phyloP scores from a whole-genome alignment of 169 alveolate genomes.

The Plasmodium malariae region DNA sequence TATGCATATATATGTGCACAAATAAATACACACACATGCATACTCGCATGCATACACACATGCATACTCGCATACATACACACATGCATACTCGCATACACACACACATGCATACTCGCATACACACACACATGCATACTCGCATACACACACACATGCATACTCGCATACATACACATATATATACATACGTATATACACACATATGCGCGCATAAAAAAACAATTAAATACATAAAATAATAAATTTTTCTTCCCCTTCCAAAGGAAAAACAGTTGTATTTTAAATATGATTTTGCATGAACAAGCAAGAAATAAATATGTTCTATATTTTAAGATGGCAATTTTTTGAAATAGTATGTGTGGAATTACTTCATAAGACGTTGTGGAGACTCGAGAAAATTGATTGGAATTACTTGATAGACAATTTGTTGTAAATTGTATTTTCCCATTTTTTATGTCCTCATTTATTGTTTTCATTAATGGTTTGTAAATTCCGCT shows the following conservation, averaged over 20 bases:
- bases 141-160: too few relatives aligned
- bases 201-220: too few relatives aligned
- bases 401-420: slow-evolving; percentile 58
- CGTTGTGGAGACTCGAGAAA: slow-evolving; percentile 42
- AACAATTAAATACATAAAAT: too few relatives aligned
- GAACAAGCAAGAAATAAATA: too few relatives aligned
- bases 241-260: too few relatives aligned
- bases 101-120: too few relatives aligned
- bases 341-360: background rate
- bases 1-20: background rate
- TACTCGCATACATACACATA: too few relatives aligned
- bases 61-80: background rate
- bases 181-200: too few relatives aligned
- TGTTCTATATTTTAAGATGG: background rate
- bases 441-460: slow-evolving; percentile 47
- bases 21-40: background rate
- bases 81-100: too few relatives aligned
- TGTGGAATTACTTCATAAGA: slow-evolving; percentile 31
- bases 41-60: background rate
- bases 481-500: slow-evolving; percentile 70
- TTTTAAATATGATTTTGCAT: too few relatives aligned
- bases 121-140: too few relatives aligned
- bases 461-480: slow-evolving; percentile 41
- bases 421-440: slow-evolving; percentile 39
- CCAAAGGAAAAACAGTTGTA: too few relatives aligned